Evolutionary conservation across 768 basidiomycete genomes (phyloP).

Genomic region (Gloeostereum incarnatum): DNA sequence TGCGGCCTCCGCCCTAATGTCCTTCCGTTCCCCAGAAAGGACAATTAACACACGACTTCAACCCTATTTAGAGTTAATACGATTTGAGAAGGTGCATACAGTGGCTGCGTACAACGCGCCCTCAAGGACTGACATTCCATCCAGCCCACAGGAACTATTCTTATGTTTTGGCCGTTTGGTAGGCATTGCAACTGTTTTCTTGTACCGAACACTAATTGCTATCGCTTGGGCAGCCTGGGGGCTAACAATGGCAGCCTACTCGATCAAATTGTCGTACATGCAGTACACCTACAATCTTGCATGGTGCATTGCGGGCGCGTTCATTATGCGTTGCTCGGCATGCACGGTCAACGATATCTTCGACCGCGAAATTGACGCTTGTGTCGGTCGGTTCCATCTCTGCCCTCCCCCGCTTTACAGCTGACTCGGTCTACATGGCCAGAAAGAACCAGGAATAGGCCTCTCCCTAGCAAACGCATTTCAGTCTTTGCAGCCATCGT

Average conservation of each 20-base stretch:
- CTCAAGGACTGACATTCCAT: neutral
- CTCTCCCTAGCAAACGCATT: slow-evolving; percentile 39
- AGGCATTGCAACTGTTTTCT: slow-evolving; percentile 6
- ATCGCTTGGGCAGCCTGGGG: slow-evolving; percentile 22
- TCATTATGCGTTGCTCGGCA: slow-evolving; percentile 36
- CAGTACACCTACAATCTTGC: slow-evolving; percentile 21
- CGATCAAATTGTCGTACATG: slow-evolving; percentile 18
- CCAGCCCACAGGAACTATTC: slow-evolving; percentile 39
- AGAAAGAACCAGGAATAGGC: slow-evolving; percentile 41
- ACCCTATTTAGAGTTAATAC: slow-evolving; percentile 41
- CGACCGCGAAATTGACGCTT: slow-evolving; percentile 41
- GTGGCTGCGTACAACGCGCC: neutral
- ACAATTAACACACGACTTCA: slow-evolving; percentile 17
- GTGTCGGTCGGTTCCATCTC: slow-evolving; percentile 31
- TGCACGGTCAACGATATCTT: slow-evolving; percentile 51
- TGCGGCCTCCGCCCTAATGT: no score
- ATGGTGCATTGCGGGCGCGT: slow-evolving; percentile 27
- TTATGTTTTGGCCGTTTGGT: slow-evolving; percentile 51
- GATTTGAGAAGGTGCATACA: slow-evolving; percentile 34
- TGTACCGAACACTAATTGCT: neutral
- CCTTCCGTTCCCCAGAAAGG: no score
- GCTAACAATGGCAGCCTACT: slow-evolving; percentile 39
- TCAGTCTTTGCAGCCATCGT: slow-evolving; percentile 29
- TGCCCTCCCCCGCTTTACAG: neutral
- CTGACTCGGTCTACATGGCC: neutral